These are phyloP conservation scores for Eucalyptus regnans DNA, from an alignment of 345 rosid genomes.

Conservation along the genomic window DNA sequence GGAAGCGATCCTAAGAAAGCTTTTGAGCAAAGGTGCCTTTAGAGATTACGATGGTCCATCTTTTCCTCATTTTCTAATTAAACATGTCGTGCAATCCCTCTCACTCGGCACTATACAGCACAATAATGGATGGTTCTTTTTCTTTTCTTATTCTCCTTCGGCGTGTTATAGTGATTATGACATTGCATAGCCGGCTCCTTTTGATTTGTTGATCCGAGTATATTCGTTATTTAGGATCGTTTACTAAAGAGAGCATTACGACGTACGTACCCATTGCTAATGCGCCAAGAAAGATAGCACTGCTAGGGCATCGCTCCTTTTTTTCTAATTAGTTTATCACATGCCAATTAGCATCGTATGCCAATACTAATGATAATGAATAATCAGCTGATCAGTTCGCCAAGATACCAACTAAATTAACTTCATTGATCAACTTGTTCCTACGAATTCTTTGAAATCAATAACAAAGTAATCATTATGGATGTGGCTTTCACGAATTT, in stretches of 20 bases:
- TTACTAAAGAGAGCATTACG: neutral
- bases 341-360: neutral
- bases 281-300: neutral
- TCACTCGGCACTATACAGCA: neutral
- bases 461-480: neutral
- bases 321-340: neutral
- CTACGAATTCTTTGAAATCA: neutral
- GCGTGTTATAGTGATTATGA: neutral
- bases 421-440: neutral
- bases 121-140: neutral
- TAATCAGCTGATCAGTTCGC: neutral
- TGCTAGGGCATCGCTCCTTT: neutral
- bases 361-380: neutral
- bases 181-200: neutral
- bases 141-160: neutral
- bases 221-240: neutral
- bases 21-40: slow-evolving; percentile 21
- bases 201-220: neutral
- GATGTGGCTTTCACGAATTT: neutral
- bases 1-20: slow-evolving; percentile 54
- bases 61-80: neutral
- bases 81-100: neutral
- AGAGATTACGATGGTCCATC: neutral
- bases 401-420: neutral
- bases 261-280: neutral